Evolutionary conservation across 1,284 basidiomycete species (phyloP), one percentile per base, ranked within the genome.

Genomic region (Moniliella sp.): DNA sequence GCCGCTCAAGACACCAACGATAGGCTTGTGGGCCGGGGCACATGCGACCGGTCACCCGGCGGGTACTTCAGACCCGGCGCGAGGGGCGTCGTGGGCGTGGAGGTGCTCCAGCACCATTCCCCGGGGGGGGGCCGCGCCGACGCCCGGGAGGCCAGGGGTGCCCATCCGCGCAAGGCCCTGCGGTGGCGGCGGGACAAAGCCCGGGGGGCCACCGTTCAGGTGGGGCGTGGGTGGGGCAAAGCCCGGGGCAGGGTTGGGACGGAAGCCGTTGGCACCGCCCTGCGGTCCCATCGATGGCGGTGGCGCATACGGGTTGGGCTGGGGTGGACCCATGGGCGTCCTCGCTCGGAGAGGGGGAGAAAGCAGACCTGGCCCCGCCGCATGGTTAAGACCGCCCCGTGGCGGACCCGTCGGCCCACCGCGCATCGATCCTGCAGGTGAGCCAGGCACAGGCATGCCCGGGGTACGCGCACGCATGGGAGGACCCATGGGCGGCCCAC

Each of bases 1-100:
- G 23, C 43, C 36, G 17, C 41, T 35, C 15, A 59, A 32, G 15
- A 44, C 31, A 29, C 71, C 67, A 48, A 70, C 80, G 32, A 80
- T 73, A 1, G 76, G 73, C 43, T 66, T 64, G 25, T 72, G 68
- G 23, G 67, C 63, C 5, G 73, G 3, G 84, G 76, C 37, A 94
- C 88, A 62, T 93, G 88, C 17, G 71, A 74, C 19, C 84, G 71
- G 61, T 94, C 86, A 36, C 86, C 86, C 26, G 75, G 68, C 18
- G 68, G 18, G 14, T 78, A 50, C 27, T 62, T 61, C 5, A 60
- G 45, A 5, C 42, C 42, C 7, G 42, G 36, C 33, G 40, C 42
- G 17, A 39, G 48, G 17, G 48, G 46, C 2, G 50, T 50, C 19
- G 28, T 15, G 42, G 41, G 17, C 50, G 43, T 11, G 50, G 37